Percentiles rank a stretch among this genome's conserved stretches.
These are phyloP conservation scores for Cryomyces minteri DNA, from an alignment of 495 filamentous ascomycete species.

Conservation along the genomic window DNA sequence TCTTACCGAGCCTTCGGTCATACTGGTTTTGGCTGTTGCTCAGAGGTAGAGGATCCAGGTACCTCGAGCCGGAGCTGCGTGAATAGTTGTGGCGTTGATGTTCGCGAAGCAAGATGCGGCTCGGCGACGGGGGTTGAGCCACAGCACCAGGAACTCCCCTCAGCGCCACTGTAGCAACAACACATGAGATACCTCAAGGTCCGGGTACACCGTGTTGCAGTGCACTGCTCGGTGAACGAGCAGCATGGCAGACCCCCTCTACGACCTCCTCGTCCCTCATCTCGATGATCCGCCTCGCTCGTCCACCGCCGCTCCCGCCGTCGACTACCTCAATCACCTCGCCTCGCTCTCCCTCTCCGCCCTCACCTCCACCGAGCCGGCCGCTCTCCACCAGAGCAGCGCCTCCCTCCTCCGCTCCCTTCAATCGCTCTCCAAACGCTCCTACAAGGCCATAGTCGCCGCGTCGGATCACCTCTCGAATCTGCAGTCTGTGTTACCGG, in stretches of 20 bases:
- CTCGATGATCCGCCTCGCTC: conserved; percentile 23
- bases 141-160: too few relatives aligned
- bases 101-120: too few relatives aligned
- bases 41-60: too few relatives aligned
- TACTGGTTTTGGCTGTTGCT: too few relatives aligned
- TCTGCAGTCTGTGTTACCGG: conserved; percentile 45
- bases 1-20: too few relatives aligned
- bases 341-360: conserved; percentile 61
- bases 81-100: too few relatives aligned
- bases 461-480: conserved; percentile 61
- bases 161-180: too few relatives aligned
- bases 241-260: conserved; percentile 50
- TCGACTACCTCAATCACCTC: conserved; percentile 59
- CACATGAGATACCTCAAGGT: too few relatives aligned
- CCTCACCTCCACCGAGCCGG: conserved; percentile 54
- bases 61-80: too few relatives aligned
- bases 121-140: too few relatives aligned
- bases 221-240: background rate
- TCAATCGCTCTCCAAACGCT: conserved; percentile 77
- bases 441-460: conserved; percentile 71
- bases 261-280: conserved; percentile 52
- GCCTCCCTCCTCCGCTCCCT: conserved; percentile 74
- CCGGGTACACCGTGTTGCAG: too few relatives aligned
- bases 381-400: conserved; percentile 59
- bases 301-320: conserved; percentile 27